Percentiles rank a stretch among this genome's conserved stretches.
phyloP scores from a whole-genome alignment of 495 filamentous ascomycete species.

The Neurospora sp. region DNA sequence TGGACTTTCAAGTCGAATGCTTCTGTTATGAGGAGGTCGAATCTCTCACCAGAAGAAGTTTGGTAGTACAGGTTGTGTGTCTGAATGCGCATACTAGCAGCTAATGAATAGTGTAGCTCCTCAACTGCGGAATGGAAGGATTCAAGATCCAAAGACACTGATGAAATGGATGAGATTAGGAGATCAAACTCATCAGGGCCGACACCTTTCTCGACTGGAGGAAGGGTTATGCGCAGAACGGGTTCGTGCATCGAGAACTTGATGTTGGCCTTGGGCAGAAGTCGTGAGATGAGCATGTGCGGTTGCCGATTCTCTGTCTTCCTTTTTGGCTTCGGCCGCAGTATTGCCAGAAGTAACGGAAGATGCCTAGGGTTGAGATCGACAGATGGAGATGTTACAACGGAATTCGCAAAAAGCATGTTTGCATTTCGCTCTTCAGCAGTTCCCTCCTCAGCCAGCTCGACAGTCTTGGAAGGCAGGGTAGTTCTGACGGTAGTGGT shows the following conservation, averaged over 20 bases:
- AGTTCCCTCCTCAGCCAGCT: constrained; percentile 61
- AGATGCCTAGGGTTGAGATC: constrained; percentile 93
- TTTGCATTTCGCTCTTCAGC: constrained; percentile 88
- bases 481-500: constrained; percentile 94
- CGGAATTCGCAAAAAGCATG: constrained; percentile 89
- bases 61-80: constrained; percentile 95
- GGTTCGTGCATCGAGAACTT: constrained; percentile 96
- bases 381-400: constrained; percentile 89
- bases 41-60: constrained; percentile 65
- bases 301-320: constrained; percentile 24
- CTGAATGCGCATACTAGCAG: constrained; percentile 68
- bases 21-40: constrained; percentile 78
- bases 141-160: constrained; percentile 82
- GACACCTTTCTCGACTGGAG: constrained; percentile 49
- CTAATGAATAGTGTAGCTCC: constrained; percentile 76
- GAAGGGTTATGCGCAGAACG: constrained; percentile 79
- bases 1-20: constrained; percentile 77
- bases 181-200: constrained; percentile 79
- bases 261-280: constrained; percentile 88
- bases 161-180: constrained; percentile 87
- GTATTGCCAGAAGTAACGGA: constrained; percentile 70
- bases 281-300: constrained; percentile 72
- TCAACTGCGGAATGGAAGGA: constrained; percentile 84
- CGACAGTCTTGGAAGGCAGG: constrained; percentile 86
- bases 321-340: constrained; percentile 46